These are phyloP conservation scores for Cryphonectria radicalis DNA, from an alignment of 2,329 filamentous ascomycete genomes.

Conservation along the genomic window DNA sequence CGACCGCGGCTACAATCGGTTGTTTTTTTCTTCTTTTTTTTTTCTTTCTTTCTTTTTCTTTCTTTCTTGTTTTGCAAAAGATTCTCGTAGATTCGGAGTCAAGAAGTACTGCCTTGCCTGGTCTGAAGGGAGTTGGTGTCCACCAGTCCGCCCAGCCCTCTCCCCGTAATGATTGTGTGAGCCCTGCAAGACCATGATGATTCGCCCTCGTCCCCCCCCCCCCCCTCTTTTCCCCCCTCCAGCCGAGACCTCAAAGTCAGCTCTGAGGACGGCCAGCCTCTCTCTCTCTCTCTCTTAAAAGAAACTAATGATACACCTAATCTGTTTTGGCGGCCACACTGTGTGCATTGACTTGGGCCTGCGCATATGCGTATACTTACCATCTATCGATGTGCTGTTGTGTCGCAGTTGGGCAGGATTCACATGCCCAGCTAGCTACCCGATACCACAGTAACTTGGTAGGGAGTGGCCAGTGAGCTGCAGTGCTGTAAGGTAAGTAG, in stretches of 20 bases:
- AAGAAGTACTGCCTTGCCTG: background rate
- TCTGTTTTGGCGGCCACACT: background rate
- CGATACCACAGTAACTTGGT: background rate
- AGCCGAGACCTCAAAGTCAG: background rate
- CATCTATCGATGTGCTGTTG: background rate
- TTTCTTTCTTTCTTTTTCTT: too few relatives aligned
- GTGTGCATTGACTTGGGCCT: background rate
- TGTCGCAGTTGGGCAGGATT: background rate
- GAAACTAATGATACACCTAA: background rate
- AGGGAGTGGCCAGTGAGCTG: too few relatives aligned
- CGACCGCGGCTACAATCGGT: conserved; percentile 1
- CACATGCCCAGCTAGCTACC: background rate
- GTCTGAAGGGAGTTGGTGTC: background rate
- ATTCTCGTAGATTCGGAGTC: background rate
- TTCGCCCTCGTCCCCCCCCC: too few relatives aligned
- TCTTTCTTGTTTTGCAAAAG: background rate
- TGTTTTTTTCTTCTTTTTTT: too few relatives aligned
- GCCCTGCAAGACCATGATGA: background rate
- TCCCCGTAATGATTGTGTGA: background rate
- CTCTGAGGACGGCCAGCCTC: background rate
- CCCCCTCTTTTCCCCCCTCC: too few relatives aligned
- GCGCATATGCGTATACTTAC: background rate
- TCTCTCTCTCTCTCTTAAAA: background rate
- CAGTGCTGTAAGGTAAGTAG: too few relatives aligned
- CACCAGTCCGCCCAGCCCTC: background rate